Percentiles rank a stretch among this genome's conserved stretches.
These are phyloP conservation scores for Trichophyton equinum DNA, from an alignment of 2,329 filamentous ascomycete genomes.

Conservation along the genomic window DNA sequence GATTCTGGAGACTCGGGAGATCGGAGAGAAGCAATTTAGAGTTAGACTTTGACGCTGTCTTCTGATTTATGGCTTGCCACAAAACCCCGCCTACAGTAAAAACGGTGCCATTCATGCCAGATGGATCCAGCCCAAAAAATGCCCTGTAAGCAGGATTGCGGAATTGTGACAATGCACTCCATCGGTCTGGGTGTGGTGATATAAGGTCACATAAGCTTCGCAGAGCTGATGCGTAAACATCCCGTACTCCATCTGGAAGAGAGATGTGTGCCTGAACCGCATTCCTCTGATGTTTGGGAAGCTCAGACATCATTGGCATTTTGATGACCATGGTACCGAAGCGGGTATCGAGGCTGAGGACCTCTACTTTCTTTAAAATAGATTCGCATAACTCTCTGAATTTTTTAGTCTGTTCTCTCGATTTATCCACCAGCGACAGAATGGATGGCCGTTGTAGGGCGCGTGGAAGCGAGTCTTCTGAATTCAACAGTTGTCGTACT, in stretches of 20 bases:
- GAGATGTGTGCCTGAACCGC: slow-evolving; percentile 16
- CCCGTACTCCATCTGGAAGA: slow-evolving; percentile 17
- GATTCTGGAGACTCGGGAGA: not conserved
- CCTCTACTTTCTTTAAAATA: slow-evolving; percentile 34
- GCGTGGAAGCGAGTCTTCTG: slow-evolving; percentile 46
- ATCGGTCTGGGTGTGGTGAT: slow-evolving; percentile 1
- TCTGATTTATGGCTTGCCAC: slow-evolving; percentile 28
- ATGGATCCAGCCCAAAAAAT: not conserved
- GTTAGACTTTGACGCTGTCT: not conserved
- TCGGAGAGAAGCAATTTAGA: not conserved
- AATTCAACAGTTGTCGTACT: slow-evolving; percentile 52
- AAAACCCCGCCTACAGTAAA: slow-evolving; percentile 40
- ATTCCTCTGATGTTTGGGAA: not conserved
- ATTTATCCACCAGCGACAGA: slow-evolving; percentile 45
- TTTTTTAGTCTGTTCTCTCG: slow-evolving; percentile 32
- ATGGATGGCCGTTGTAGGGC: slow-evolving; percentile 57
- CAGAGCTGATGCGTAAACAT: slow-evolving; percentile 15
- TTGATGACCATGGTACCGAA: slow-evolving; percentile 22
- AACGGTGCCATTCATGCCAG: slow-evolving; percentile 19
- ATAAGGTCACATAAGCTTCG: slow-evolving; percentile 1
- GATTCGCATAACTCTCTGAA: slow-evolving; percentile 43
- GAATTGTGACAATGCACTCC: not conserved
- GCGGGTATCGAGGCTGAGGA: slow-evolving; percentile 23
- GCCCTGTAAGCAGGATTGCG: not conserved
- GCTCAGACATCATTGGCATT: not conserved